A percentile compares a stretch with the other conserved stretches of the same genome.
phyloP scores from a whole-genome alignment of 192 early-diverging fungal genomes.

The Rhizophagus clarus region DNA sequence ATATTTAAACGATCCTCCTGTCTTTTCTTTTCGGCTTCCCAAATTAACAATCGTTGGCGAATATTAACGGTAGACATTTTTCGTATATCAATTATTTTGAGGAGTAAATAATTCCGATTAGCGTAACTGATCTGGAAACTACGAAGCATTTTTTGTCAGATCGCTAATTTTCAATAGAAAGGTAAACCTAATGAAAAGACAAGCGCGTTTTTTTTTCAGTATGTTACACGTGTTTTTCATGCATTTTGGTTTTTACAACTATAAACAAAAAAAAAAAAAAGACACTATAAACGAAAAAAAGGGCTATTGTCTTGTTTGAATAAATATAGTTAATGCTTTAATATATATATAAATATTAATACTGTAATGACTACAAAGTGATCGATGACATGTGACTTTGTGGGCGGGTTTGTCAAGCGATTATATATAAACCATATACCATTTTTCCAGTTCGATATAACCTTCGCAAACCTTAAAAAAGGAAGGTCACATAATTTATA shows the following conservation, averaged over 20 bases:
- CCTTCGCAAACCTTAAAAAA: background rate
- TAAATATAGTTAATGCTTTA: too few relatives aligned
- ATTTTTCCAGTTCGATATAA: background rate
- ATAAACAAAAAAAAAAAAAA: too few relatives aligned
- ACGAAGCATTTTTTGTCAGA: background rate
- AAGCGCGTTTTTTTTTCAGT: too few relatives aligned
- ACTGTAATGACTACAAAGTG: too few relatives aligned
- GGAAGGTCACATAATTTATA: background rate
- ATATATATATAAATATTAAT: too few relatives aligned
- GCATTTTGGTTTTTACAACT: too few relatives aligned
- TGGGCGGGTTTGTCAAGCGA: too few relatives aligned
- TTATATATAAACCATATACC: background rate
- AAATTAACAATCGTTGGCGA: background rate
- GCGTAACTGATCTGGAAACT: background rate
- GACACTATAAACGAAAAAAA: too few relatives aligned
- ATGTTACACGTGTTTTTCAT: too few relatives aligned
- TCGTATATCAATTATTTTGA: background rate
- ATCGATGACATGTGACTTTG: too few relatives aligned
- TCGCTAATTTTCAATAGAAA: background rate
- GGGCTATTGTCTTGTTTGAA: too few relatives aligned
- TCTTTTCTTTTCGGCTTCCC: slow-evolving; percentile 6
- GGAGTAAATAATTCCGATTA: background rate
- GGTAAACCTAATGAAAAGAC: too few relatives aligned
- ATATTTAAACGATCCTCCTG: background rate
- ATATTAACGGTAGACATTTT: background rate